phyloP scores from a whole-genome alignment of 176 grass and related monocot species.

The Paspalum vaginatum region DNA sequence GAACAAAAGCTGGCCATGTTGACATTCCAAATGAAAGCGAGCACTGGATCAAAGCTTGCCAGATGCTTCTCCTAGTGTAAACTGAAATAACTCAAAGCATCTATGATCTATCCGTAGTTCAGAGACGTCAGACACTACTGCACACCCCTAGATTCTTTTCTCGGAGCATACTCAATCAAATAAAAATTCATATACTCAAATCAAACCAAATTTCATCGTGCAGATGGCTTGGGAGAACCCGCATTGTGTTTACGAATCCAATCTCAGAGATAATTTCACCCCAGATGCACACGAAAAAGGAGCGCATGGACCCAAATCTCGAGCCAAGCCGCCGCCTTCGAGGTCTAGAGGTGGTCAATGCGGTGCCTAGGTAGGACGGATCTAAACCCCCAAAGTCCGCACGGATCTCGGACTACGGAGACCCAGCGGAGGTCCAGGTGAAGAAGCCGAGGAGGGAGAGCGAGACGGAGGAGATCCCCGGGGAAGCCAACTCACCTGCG shows the following conservation, averaged over 20 bases:
- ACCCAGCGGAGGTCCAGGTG: background rate
- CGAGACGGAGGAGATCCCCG: background rate
- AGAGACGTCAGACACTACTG: background rate
- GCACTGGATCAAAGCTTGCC: background rate
- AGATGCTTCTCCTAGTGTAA: background rate
- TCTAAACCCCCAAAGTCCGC: background rate
- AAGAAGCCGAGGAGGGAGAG: background rate
- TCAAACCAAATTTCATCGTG: too few relatives aligned
- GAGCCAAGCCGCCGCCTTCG: background rate
- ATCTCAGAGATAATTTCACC: background rate
- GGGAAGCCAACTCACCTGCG: conserved; percentile 13
- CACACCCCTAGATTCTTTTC: too few relatives aligned
- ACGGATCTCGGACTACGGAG: conserved; percentile 28
- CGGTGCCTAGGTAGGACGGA: background rate
- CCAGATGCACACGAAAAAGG: background rate
- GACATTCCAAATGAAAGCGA: background rate
- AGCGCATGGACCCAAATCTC: background rate
- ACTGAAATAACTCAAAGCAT: conserved; percentile 11
- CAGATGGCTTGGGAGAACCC: background rate
- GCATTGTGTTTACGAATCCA: background rate
- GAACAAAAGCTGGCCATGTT: background rate
- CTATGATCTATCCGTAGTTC: background rate
- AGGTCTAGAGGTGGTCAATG: conserved; percentile 16
- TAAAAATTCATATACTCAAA: too few relatives aligned
- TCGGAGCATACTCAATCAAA: background rate